These are phyloP conservation scores for Fomes fomentarius DNA, from an alignment of 1,284 basidiomycete genomes.

Conservation along the genomic window DNA sequence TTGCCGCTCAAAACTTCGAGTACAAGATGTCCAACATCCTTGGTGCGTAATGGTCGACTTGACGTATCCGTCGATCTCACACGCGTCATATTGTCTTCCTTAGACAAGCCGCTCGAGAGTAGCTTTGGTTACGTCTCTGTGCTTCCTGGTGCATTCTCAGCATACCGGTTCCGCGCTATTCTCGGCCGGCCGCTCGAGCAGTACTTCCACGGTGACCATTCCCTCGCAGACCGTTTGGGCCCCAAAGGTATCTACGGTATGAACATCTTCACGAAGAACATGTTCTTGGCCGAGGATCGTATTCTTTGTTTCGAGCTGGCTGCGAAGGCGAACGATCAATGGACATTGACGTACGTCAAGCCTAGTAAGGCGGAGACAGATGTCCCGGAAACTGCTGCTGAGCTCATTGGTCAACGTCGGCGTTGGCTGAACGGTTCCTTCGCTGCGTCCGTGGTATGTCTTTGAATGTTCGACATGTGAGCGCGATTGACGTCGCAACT, in stretches of 20 bases:
- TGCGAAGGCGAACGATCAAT: conserved; percentile 84
- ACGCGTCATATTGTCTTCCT: conserved; percentile 3
- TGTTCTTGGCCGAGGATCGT: conserved; percentile 95
- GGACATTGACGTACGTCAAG: conserved; percentile 95
- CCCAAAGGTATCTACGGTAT: conserved; percentile 96
- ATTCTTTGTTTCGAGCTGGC: conserved; percentile 98
- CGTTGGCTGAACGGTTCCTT: conserved; percentile 98
- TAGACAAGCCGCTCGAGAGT: conserved; percentile 92
- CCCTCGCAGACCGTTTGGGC: conserved; percentile 89
- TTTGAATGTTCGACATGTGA: too few relatives aligned
- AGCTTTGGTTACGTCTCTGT: conserved; percentile 96
- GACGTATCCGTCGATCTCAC: not conserved
- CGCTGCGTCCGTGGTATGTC: conserved; percentile 87
- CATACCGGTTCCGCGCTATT: conserved; percentile 92
- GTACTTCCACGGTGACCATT: conserved; percentile 99
- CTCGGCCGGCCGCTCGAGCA: conserved; percentile 92
- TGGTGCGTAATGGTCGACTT: conserved; percentile 46
- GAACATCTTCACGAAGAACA: conserved; percentile 98
- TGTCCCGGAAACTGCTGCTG: conserved; percentile 88
- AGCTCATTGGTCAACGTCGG: conserved; percentile 94
- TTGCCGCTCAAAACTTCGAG: conserved; percentile 97
- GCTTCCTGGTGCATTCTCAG: conserved; percentile 95
- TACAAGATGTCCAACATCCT: conserved; percentile 98
- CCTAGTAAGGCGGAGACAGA: conserved; percentile 95
- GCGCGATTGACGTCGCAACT: conserved; percentile 3